Percentiles rank a stretch among this genome's conserved stretches.
Conservation (phyloP, 2,329 filamentous ascomycete species). For the Lachnellula occidentalis region DNA sequence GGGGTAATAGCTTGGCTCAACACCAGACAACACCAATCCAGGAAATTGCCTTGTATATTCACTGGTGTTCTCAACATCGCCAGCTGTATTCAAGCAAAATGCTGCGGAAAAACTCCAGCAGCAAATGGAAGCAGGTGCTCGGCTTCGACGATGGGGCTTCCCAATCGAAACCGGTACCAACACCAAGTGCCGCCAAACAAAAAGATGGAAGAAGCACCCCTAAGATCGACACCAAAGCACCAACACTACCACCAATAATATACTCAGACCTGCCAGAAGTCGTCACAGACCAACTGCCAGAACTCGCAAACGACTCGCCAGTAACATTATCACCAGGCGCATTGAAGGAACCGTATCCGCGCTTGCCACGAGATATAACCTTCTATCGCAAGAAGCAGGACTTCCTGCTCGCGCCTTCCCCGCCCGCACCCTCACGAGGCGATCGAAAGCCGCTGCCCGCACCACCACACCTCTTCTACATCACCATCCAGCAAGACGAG, state of each 20-base stretch:
- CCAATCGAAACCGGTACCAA: background rate
- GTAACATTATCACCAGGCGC: background rate
- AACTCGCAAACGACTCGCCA: background rate
- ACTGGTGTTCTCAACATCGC: background rate
- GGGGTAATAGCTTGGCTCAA: background rate
- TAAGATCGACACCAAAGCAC: background rate
- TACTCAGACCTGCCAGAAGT: conserved; percentile 9
- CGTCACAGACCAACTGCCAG: background rate
- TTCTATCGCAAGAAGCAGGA: conserved; percentile 21
- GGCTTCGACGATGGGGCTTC: conserved; percentile 25
- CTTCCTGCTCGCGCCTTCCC: conserved; percentile 22
- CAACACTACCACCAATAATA: background rate
- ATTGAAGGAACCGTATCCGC: conserved; percentile 12
- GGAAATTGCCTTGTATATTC: background rate
- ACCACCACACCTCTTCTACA: conserved; percentile 25
- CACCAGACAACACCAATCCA: background rate
- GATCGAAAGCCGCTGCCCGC: conserved; percentile 19
- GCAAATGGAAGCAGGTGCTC: conserved; percentile 28
- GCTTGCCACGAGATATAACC: conserved; percentile 24
- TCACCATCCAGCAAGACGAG: conserved; percentile 19
- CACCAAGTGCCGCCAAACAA: background rate
- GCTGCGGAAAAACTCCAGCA: conserved; percentile 19
- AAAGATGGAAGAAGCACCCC: background rate
- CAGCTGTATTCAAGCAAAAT: conserved; percentile 1
- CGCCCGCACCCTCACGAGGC: conserved; percentile 17